A percentile compares a stretch with the other conserved stretches of the same genome.
Evolutionary conservation across 306 rosid genomes (phyloP).

Genomic region (Acacia confusa): DNA sequence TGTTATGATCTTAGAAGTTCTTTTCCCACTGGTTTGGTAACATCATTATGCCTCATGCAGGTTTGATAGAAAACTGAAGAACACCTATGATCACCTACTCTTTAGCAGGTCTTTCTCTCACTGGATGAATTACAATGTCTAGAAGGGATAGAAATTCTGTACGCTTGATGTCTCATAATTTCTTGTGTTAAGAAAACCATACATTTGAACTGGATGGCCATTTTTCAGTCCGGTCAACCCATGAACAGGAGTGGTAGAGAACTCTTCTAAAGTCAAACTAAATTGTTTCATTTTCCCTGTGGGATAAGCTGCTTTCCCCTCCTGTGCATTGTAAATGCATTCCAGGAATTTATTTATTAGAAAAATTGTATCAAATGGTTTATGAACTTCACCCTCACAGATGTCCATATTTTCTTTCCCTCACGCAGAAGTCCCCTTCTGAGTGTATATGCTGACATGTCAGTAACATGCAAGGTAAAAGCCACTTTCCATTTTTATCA

Average conservation of each 20-base stretch:
- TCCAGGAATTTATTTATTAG: not conserved
- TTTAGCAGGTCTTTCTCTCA: constrained; percentile 82
- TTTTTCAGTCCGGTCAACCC: not conserved
- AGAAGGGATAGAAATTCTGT: constrained; percentile 29
- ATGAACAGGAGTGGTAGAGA: not conserved
- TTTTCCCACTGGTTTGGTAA: constrained; percentile 27
- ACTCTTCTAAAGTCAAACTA: not conserved
- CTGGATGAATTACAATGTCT: constrained; percentile 26
- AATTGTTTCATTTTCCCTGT: not conserved
- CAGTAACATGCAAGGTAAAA: constrained; percentile 88
- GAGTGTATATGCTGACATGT: constrained; percentile 98
- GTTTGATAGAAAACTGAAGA: constrained; percentile 97
- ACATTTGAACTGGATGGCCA: not conserved
- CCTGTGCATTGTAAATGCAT: not conserved
- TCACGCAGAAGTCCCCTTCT: constrained; percentile 88
- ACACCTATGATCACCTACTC: constrained; percentile 90
- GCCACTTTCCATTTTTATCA: not conserved
- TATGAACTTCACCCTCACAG: not conserved
- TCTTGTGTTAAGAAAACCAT: not conserved
- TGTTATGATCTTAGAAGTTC: constrained; percentile 19
- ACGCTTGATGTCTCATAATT: constrained; percentile 7
- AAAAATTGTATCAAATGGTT: not conserved
- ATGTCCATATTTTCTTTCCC: constrained; percentile 24
- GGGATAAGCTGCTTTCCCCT: not conserved
- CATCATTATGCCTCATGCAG: constrained; percentile 47